Percentiles rank a stretch among this genome's conserved stretches.
Conservation (phyloP, 1,284 basidiomycete genomes). For the Rhodofomes roseus region DNA sequence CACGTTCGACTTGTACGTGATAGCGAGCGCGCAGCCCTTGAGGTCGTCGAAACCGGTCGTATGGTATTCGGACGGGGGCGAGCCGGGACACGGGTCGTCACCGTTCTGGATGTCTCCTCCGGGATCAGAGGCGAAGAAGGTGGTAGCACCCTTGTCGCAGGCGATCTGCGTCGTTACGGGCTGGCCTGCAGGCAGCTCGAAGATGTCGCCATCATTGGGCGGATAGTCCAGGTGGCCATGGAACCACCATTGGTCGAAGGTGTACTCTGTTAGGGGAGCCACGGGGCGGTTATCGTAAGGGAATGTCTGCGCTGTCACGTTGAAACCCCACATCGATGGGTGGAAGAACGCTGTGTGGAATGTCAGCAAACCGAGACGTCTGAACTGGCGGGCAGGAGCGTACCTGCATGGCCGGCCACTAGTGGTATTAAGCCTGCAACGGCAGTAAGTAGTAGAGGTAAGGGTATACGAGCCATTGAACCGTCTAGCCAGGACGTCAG, state of each 20-base stretch:
- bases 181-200: conserved; percentile 55
- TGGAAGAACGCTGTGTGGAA: conserved; percentile 29
- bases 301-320: conserved; percentile 50
- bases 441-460: conserved; percentile 2
- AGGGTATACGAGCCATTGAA: neutral
- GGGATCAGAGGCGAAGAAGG: conserved; percentile 48
- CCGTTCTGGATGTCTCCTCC: conserved; percentile 44
- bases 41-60: conserved; percentile 52
- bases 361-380: neutral
- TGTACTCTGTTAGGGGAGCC: conserved; percentile 35
- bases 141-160: conserved; percentile 57
- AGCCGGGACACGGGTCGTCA: conserved; percentile 49
- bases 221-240: conserved; percentile 59
- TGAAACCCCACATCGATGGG: conserved; percentile 49
- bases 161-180: conserved; percentile 51
- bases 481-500: neutral
- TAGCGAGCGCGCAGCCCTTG: conserved; percentile 66
- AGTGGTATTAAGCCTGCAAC: neutral
- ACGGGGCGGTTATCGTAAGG: conserved; percentile 40
- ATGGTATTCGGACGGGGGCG: conserved; percentile 45
- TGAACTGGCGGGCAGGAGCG: neutral
- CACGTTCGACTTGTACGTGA: conserved; percentile 66
- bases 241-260: conserved; percentile 73
- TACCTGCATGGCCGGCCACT: conserved; percentile 8
- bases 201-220: conserved; percentile 52